A percentile compares a stretch with the other conserved stretches of the same genome.
Evolutionary conservation across 140 eudicot species (phyloP).

Genomic region (Senecio squalidus): DNA sequence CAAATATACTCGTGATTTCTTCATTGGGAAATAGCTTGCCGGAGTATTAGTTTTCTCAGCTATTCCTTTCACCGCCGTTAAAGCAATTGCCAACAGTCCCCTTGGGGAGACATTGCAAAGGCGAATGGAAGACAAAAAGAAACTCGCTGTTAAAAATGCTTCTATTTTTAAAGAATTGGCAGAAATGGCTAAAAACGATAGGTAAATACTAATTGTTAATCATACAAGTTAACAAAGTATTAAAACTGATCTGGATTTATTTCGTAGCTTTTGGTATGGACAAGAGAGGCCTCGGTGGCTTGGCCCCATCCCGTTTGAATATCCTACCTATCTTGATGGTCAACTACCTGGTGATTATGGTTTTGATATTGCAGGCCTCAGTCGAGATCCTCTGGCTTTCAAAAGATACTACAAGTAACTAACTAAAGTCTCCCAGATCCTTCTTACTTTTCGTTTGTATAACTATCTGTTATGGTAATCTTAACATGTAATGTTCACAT

Average conservation of each 20-base stretch:
- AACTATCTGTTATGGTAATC: background rate
- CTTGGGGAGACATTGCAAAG: slow-evolving; percentile 62
- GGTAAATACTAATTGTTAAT: too few relatives aligned
- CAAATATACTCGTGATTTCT: too few relatives aligned
- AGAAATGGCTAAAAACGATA: slow-evolving; percentile 49
- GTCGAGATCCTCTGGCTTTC: slow-evolving; percentile 75
- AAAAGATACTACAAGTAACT: slow-evolving; percentile 69
- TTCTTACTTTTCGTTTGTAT: background rate
- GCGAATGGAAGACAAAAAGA: slow-evolving; percentile 63
- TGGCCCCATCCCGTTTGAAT: slow-evolving; percentile 81
- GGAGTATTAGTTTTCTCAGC: slow-evolving; percentile 93
- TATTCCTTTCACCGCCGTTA: slow-evolving; percentile 90
- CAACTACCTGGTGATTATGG: slow-evolving; percentile 97
- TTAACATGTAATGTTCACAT: background rate
- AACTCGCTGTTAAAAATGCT: slow-evolving; percentile 39
- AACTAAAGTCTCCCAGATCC: slow-evolving; percentile 14
- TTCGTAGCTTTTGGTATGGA: slow-evolving; percentile 88
- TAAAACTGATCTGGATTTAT: background rate
- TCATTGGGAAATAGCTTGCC: too few relatives aligned
- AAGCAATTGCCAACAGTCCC: slow-evolving; percentile 89
- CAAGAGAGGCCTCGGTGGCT: slow-evolving; percentile 96
- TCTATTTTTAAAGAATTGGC: slow-evolving; percentile 35
- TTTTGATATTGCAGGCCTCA: slow-evolving; percentile 83
- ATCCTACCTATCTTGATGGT: slow-evolving; percentile 82
- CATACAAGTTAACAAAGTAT: background rate